Evolutionary conservation across 352 stramenopile genomes (phyloP).

Genomic region (Pythium insidiosum): DNA sequence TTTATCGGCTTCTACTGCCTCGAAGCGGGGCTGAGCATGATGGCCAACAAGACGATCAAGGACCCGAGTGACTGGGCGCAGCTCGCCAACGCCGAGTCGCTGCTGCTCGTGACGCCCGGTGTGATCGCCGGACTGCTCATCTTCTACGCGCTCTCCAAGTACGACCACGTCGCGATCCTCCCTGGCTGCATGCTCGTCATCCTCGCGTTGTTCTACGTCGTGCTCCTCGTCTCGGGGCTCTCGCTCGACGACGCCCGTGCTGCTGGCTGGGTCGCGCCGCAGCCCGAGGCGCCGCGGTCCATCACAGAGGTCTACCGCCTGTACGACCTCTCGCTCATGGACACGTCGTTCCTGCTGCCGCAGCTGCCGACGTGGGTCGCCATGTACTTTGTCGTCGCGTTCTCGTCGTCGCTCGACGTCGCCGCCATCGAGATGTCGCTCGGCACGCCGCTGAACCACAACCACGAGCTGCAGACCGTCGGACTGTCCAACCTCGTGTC

Average conservation of each 20-base stretch:
- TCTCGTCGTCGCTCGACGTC: constrained; percentile 96
- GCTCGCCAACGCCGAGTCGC: constrained; percentile 59
- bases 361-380: constrained; percentile 89
- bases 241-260: constrained; percentile 86
- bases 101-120: constrained; percentile 84
- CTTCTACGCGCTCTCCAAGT: constrained; percentile 77
- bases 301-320: constrained; percentile 76
- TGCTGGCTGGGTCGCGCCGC: constrained; percentile 88
- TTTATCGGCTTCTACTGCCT: constrained; percentile 94
- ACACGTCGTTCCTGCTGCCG: constrained; percentile 44
- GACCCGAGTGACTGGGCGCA: constrained; percentile 77
- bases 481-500: constrained; percentile 95
- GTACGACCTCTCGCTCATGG: constrained; percentile 61
- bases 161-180: constrained; percentile 78
- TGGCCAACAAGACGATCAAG: constrained; percentile 89
- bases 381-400: constrained; percentile 98
- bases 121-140: constrained; percentile 77
- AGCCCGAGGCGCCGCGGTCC: constrained; percentile 42
- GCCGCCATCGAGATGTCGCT: constrained; percentile 97
- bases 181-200: constrained; percentile 85
- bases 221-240: constrained; percentile 62
- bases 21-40: constrained; percentile 76
- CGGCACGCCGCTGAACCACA: constrained; percentile 91
- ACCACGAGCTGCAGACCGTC: constrained; percentile 93
- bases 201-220: constrained; percentile 76